Evolutionary conservation across 225 moss, liverwort and hornwort genomes (phyloP).

Genomic region (Pseudisothecium myosuroides): DNA sequence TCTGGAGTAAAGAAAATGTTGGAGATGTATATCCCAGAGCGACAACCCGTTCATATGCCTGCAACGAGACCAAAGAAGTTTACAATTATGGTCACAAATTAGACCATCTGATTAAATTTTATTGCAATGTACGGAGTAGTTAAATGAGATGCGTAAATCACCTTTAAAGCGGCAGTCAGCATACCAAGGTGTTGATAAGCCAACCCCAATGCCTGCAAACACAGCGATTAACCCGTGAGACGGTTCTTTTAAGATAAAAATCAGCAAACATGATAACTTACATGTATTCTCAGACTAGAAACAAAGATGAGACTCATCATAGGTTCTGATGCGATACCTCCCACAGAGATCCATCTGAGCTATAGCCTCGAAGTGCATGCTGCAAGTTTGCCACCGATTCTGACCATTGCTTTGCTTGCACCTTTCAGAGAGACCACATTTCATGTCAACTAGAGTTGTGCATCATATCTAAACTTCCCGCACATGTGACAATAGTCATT

Average conservation of each 20-base stretch:
- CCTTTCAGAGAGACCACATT: conserved; percentile 26
- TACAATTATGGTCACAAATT: not conserved
- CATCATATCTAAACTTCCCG: not conserved
- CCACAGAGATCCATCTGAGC: conserved; percentile 72
- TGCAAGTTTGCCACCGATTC: conserved; percentile 83
- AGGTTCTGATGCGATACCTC: conserved; percentile 42
- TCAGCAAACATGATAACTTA: not conserved
- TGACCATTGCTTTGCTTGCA: conserved; percentile 83
- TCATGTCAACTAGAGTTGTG: not conserved
- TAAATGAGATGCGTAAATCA: not conserved
- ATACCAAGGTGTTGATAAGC: conserved; percentile 97
- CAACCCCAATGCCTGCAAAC: conserved; percentile 87
- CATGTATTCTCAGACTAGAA: not conserved
- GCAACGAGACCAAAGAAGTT: conserved; percentile 9
- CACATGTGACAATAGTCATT: not conserved
- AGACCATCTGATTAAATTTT: not conserved
- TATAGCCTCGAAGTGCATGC: conserved; percentile 93
- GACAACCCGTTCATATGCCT: conserved; percentile 84
- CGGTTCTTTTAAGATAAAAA: not conserved
- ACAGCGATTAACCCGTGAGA: not conserved
- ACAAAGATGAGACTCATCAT: not conserved
- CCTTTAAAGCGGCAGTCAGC: conserved; percentile 98
- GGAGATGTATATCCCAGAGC: conserved; percentile 46
- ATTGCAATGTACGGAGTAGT: not conserved
- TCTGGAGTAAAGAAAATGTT: conserved; percentile 76